Conservation (phyloP, 371 early-diverging fungal genomes). For the Batkoa obscura region DNA sequence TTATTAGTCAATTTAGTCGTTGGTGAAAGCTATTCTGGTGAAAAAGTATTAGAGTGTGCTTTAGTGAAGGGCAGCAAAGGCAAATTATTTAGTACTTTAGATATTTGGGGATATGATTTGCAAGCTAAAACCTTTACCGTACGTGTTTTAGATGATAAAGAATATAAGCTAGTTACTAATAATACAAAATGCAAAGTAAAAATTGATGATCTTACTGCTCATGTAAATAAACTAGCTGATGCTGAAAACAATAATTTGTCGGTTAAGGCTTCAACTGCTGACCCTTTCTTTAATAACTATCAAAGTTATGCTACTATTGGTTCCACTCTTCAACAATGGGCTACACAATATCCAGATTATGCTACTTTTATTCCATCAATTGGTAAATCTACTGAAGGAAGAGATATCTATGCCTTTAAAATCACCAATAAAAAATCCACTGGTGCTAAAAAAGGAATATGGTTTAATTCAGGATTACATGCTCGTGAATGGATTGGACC, state of each 20-base stretch:
- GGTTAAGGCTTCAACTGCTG: neutral
- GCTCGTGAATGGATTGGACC: constrained; percentile 2
- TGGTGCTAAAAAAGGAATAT: neutral
- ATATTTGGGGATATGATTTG: neutral
- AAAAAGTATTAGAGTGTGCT: neutral
- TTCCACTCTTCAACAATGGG: constrained; percentile 1
- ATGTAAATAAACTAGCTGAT: neutral
- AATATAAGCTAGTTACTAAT: neutral
- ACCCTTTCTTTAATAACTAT: constrained; percentile 1
- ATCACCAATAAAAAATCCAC: neutral
- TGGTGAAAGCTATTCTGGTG: neutral
- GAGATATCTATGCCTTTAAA: constrained; percentile 4
- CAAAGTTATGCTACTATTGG: neutral
- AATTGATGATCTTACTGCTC: neutral
- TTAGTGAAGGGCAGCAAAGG: neutral
- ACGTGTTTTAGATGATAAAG: neutral
- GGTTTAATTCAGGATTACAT: constrained; percentile 1
- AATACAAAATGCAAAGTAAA: neutral
- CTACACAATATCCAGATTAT: neutral
- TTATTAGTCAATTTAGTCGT: too few relatives aligned
- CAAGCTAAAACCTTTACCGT: neutral
- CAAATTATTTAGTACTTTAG: neutral
- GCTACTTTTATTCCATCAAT: constrained; percentile 1
- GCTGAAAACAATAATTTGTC: neutral
- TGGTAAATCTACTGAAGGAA: constrained; percentile 1